A percentile compares a stretch with the other conserved stretches of the same genome.
Evolutionary conservation across 495 filamentous ascomycete species (phyloP).

Genomic region (Polyplosphaeria fusca): DNA sequence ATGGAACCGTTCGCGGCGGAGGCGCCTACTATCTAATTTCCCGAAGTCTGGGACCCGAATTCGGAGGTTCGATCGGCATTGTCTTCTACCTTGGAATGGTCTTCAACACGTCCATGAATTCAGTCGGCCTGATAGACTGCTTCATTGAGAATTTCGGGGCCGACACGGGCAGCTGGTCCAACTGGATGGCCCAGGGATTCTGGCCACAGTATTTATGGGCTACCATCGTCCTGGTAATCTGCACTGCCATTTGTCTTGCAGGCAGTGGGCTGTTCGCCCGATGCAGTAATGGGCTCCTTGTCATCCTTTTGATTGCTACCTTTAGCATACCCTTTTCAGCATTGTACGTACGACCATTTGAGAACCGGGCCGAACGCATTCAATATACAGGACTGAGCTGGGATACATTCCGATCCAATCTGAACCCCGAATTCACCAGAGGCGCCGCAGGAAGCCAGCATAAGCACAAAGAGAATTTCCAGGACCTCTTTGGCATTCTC

Average conservation of each 20-base stretch:
- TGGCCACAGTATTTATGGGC: slow-evolving; percentile 81
- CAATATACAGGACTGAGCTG: slow-evolving; percentile 73
- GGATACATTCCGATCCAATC: slow-evolving; percentile 66
- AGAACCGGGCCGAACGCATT: slow-evolving; percentile 56
- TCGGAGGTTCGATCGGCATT: slow-evolving; percentile 87
- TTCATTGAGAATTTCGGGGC: slow-evolving; percentile 72
- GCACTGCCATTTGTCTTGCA: slow-evolving; percentile 73
- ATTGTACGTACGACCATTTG: slow-evolving; percentile 64
- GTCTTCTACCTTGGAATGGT: slow-evolving; percentile 83
- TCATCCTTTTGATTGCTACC: slow-evolving; percentile 69
- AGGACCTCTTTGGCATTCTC: slow-evolving; percentile 80
- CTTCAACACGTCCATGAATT: slow-evolving; percentile 85
- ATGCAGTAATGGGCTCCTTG: slow-evolving; percentile 74
- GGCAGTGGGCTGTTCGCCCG: slow-evolving; percentile 78
- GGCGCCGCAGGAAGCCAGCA: slow-evolving; percentile 66
- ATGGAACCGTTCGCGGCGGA: slow-evolving; percentile 83
- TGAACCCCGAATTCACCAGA: slow-evolving; percentile 65
- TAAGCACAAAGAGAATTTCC: slow-evolving; percentile 67
- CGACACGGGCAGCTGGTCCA: slow-evolving; percentile 54
- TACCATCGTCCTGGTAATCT: slow-evolving; percentile 67
- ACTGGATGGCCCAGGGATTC: slow-evolving; percentile 65
- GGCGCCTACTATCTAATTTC: slow-evolving; percentile 90
- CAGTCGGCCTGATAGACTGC: slow-evolving; percentile 82
- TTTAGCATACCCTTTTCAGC: slow-evolving; percentile 80
- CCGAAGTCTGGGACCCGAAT: slow-evolving; percentile 80